Percentiles rank a stretch among this genome's conserved stretches.
Conservation (phyloP, 2,329 filamentous ascomycete species). For the Exophiala calicioides region DNA sequence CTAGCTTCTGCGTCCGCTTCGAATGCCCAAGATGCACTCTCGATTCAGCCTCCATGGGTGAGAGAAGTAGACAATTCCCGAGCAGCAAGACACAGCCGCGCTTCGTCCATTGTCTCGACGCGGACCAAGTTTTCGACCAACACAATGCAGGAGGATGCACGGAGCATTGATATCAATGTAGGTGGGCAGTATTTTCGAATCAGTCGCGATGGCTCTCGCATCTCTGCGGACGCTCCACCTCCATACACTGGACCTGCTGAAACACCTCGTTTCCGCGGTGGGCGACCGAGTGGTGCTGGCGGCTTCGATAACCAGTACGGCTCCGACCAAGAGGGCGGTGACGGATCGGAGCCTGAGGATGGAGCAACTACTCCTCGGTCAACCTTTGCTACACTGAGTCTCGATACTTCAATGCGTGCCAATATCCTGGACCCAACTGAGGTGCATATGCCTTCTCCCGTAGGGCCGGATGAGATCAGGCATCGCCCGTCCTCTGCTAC, state of each 20-base stretch:
- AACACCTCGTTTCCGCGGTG: slow-evolving; percentile 9
- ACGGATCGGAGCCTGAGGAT: slow-evolving; percentile 5
- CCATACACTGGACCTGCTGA: slow-evolving; percentile 27
- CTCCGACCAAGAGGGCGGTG: slow-evolving; percentile 5
- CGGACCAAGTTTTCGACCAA: slow-evolving; percentile 34
- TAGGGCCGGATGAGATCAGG: slow-evolving; percentile 6
- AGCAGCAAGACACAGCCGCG: slow-evolving; percentile 32
- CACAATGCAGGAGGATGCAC: slow-evolving; percentile 32
- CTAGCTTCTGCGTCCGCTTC: no score
- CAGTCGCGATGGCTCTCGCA: slow-evolving; percentile 36
- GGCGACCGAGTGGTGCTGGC: neutral
- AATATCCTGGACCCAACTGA: slow-evolving; percentile 17
- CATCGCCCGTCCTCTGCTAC: slow-evolving; percentile 15
- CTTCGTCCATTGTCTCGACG: slow-evolving; percentile 37
- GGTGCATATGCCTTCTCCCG: slow-evolving; percentile 16
- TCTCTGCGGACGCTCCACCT: slow-evolving; percentile 31
- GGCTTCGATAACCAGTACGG: slow-evolving; percentile 1
- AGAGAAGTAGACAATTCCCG: slow-evolving; percentile 26
- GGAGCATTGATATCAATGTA: slow-evolving; percentile 36
- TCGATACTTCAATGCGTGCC: slow-evolving; percentile 10
- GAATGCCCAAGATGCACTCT: no score
- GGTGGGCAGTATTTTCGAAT: slow-evolving; percentile 36
- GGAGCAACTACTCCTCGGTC: slow-evolving; percentile 20
- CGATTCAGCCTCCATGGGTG: slow-evolving; percentile 26
- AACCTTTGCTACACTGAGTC: slow-evolving; percentile 3